Base-by-base conservation (phyloP, 2,329 filamentous ascomycete genomes). In the Talaromyces sp. region DNA sequence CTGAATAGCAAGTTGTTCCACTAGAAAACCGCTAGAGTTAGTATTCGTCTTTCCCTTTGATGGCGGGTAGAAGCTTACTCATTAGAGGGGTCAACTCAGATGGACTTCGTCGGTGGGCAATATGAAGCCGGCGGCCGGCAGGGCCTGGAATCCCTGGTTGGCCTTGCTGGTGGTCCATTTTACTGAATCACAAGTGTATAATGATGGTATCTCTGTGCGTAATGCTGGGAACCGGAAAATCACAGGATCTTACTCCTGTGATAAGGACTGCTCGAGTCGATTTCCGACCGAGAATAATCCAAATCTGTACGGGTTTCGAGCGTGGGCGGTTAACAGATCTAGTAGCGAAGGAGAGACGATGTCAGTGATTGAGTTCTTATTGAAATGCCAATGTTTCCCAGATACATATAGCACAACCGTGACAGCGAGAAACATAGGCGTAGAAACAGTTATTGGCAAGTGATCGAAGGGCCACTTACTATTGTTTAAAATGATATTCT, bases 1-100 rank as follows among this genome's bases (percentile, higher is more conserved):
- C 82, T 97, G 93, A 77, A 98, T 93, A 76, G 92, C 92, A 76
- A 97, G 87, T 86, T 97, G 93, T 84, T 97, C 94, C 91, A 97
- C 93, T 96, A 73, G 41, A 54, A 31, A 9, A 45, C 45, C 58
- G 50, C 31, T 33, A 24, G 47, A 24, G n/a, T 56, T 14, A 63
- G 83, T 84, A 70, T 85, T 84, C 31, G n/a, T 13, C 5, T 24
- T 39, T 37, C 7, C 5, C n/a, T 9, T 35, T n/a, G 16, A 56
- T 4, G 19, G 52, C 5, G 69, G 67, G 70, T 31, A 70, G 72
- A 79, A 86, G 92, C 92, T 88, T 92, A 92, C 93, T 96, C 91
- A 98, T 96, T 80, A 98, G 84, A 70, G 94, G 95, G 66, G 94
- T 98, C 80, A 98, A 85, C 85, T 98, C 95, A 72, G 95, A 98